Evolutionary conservation across 345 rosid genomes (phyloP), one percentile per base, ranked within the genome.

Genomic region (Camelina laxa): DNA sequence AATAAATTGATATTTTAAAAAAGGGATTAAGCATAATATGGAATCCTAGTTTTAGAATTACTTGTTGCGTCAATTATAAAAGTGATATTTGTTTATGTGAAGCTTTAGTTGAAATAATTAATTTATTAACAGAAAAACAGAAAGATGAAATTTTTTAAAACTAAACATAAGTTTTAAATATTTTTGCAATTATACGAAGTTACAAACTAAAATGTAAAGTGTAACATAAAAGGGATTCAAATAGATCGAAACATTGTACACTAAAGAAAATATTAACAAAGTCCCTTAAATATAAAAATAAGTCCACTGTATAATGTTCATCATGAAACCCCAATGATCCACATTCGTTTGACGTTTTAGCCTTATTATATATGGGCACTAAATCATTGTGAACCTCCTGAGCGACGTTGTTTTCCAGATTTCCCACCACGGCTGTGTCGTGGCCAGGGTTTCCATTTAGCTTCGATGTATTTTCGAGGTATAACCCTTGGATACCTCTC

Each of bases 381-480:
- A 31, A 42, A 69, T 75, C 64, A 75, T 20, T 33, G 54, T 64
- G 75, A 76, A 70, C 54, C 66, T 4, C 50, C 68, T 2, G 54
- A 55, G 30, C 57, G 58, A 69, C 57, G 35, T 60, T 62, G 38
- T 16, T 56, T 61, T 33, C 36, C 62, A 33, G n/a, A 13, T 5
- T 7, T 27, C 17, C 4, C 39, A 45, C 57, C 49, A 0, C n/a
- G 35, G n/a, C 56, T 21, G 60, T 75, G 75, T n/a, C 70, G 45
- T 8, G 80, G 75, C 80, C 80, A 76, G 0, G 75, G 72, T 24
- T 76, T 76, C 80, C 80, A 76, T 47, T 45, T 63, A 19, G 60
- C 80, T 70, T 76, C 80, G 0, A 76, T n/a, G 31, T 44, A 76
- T 10, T 6, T 76, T 38, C 15, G 14, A 1, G 75, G 60, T 63